These are phyloP conservation scores for Leersia perrieri DNA, from an alignment of 176 grass and related monocot genomes.

Conservation along the genomic window DNA sequence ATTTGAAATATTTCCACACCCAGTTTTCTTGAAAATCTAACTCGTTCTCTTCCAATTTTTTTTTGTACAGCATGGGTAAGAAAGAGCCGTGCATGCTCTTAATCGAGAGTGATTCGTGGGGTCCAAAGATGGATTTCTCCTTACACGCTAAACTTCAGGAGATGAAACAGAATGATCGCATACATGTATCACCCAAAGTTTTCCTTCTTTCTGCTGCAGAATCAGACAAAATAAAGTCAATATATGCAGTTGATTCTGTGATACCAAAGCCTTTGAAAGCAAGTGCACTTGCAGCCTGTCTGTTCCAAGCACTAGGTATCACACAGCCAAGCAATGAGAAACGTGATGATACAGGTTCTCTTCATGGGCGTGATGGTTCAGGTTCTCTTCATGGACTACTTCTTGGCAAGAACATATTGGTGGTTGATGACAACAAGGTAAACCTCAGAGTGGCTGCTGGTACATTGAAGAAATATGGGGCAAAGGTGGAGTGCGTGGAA, in stretches of 20 bases:
- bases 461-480: conserved; percentile 86
- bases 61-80: conserved; percentile 36
- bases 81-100: conserved; percentile 58
- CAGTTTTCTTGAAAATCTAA: conserved; percentile 4
- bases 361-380: conserved; percentile 43
- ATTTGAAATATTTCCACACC: not conserved
- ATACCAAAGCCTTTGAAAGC: conserved; percentile 89
- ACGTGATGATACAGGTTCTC: conserved; percentile 40
- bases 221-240: conserved; percentile 38
- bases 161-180: conserved; percentile 44
- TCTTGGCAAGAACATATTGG: conserved; percentile 84
- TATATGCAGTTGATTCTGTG: conserved; percentile 56
- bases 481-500: conserved; percentile 83
- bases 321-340: conserved; percentile 52
- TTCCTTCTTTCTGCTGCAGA: conserved; percentile 73
- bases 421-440: conserved; percentile 97
- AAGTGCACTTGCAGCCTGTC: conserved; percentile 71
- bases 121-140: conserved; percentile 45
- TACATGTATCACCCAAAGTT: conserved; percentile 38
- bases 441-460: conserved; percentile 92
- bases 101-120: conserved; percentile 78
- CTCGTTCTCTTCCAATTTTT: conserved; percentile 16
- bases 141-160: conserved; percentile 50
- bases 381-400: conserved; percentile 61
- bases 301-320: conserved; percentile 83